Percentiles rank a stretch among this genome's conserved stretches.
Evolutionary conservation across 768 basidiomycete genomes (phyloP).

Genomic region (Coprinopsis strossmayeri): DNA sequence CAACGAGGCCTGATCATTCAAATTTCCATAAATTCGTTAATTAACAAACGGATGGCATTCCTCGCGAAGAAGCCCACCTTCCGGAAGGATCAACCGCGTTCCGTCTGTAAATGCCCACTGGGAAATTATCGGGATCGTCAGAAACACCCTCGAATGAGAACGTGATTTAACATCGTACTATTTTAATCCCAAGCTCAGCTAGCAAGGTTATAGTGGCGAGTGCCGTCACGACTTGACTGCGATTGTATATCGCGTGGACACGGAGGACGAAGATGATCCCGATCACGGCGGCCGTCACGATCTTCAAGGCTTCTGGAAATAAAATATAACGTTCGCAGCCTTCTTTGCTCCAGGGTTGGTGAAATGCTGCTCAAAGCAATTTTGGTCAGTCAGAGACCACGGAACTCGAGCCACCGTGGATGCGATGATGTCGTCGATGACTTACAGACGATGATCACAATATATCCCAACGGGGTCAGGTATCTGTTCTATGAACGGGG

Average conservation of each 20-base stretch:
- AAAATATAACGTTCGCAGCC: conserved; percentile 29
- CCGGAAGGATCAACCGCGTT: conserved; percentile 23
- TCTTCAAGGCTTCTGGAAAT: conserved; percentile 29
- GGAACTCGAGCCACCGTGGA: background rate
- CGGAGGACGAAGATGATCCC: conserved; percentile 27
- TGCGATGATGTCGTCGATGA: no score
- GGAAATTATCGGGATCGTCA: no score
- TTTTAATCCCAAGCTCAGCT: conserved; percentile 24
- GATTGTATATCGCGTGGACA: conserved; percentile 25
- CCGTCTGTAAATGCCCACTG: conserved; percentile 34
- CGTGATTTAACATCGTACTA: conserved; percentile 23
- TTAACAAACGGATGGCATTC: no score
- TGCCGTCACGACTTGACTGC: conserved; percentile 16
- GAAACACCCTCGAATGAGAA: no score
- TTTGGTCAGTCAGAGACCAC: no score
- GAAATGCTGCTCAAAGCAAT: conserved; percentile 25
- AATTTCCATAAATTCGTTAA: no score
- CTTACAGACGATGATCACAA: conserved; percentile 14
- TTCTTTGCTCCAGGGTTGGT: conserved; percentile 25
- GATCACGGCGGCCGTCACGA: conserved; percentile 24
- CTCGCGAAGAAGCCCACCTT: conserved; percentile 15
- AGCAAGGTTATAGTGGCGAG: conserved; percentile 18
- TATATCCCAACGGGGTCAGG: conserved; percentile 6
- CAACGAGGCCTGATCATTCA: conserved; percentile 27
- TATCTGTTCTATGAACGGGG: conserved; percentile 6